Conservation (phyloP, 805 yeast genomes). For the Komagataella populi region DNA sequence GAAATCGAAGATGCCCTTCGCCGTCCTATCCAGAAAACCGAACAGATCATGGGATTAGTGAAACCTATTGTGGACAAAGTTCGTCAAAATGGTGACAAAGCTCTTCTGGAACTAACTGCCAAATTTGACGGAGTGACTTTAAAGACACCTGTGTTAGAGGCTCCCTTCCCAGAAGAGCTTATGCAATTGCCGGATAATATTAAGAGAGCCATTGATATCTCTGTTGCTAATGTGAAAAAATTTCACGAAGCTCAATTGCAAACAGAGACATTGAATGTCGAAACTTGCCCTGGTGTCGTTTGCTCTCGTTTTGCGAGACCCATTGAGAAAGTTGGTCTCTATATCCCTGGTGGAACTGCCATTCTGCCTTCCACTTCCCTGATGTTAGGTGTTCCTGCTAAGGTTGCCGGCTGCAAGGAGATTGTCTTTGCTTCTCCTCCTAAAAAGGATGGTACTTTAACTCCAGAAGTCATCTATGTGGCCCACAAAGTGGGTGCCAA, state of each 20-base stretch:
- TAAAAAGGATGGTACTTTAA: slow-evolving; percentile 77
- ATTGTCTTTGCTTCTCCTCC: slow-evolving; percentile 95
- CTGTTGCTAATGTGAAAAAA: slow-evolving; percentile 75
- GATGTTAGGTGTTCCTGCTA: slow-evolving; percentile 97
- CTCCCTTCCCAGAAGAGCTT: slow-evolving; percentile 75
- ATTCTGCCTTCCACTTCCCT: slow-evolving; percentile 94
- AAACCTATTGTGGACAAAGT: slow-evolving; percentile 81
- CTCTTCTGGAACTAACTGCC: slow-evolving; percentile 77
- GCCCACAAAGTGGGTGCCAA: slow-evolving; percentile 93
- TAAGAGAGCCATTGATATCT: slow-evolving; percentile 82
- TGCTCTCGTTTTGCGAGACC: slow-evolving; percentile 95
- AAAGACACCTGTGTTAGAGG: slow-evolving; percentile 57
- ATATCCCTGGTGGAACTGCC: slow-evolving; percentile 98
- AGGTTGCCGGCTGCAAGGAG: slow-evolving; percentile 92
- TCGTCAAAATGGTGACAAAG: slow-evolving; percentile 67
- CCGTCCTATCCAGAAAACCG: slow-evolving; percentile 92
- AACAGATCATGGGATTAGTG: slow-evolving; percentile 86
- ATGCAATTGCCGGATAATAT: slow-evolving; percentile 65
- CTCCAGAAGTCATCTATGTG: slow-evolving; percentile 96
- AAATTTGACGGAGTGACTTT: slow-evolving; percentile 82
- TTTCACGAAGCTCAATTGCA: slow-evolving; percentile 93
- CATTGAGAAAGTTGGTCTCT: slow-evolving; percentile 86
- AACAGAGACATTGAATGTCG: slow-evolving; percentile 60
- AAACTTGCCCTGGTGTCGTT: slow-evolving; percentile 85
- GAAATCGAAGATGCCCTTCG: slow-evolving; percentile 52